Evolutionary conservation across 1,139 yeast species (phyloP).

Genomic region (Geotrichum bryndzae): DNA sequence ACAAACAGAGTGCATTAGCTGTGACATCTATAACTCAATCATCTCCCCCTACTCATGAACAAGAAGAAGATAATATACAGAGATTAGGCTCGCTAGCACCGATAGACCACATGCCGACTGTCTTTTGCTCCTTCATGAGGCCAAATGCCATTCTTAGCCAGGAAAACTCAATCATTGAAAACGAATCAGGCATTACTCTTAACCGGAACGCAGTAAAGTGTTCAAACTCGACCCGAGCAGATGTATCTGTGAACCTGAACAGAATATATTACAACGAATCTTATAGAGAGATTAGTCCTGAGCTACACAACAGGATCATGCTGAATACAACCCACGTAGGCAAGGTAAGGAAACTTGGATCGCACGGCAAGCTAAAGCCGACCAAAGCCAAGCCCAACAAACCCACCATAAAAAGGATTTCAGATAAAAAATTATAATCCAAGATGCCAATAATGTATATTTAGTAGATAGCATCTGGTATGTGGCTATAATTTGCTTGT

Average conservation of each 20-base stretch:
- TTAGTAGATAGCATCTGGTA: not conserved
- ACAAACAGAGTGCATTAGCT: not conserved
- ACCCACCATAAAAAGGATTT: not conserved
- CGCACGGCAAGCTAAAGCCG: not conserved
- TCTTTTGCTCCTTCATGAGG: conserved; percentile 6
- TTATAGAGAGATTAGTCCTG: conserved; percentile 1
- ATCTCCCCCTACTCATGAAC: not conserved
- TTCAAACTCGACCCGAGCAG: not conserved
- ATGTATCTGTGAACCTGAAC: not conserved
- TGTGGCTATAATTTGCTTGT: not conserved
- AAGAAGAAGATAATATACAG: conserved; percentile 6
- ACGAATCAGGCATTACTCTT: not conserved
- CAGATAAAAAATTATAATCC: not conserved
- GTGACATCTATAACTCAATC: not conserved
- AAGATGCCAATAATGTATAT: not conserved
- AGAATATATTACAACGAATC: not conserved
- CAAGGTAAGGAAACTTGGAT: not conserved
- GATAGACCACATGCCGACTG: not conserved
- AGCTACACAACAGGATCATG: not conserved
- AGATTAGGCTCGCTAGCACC: conserved; percentile 11
- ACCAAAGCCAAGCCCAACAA: not conserved
- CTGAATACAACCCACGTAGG: not conserved
- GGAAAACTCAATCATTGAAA: not conserved
- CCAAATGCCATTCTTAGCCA: not conserved
- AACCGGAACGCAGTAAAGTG: not conserved